A percentile compares a stretch with the other conserved stretches of the same genome.
phyloP scores from a whole-genome alignment of 768 basidiomycete species.

The Lentinula raphanica region DNA sequence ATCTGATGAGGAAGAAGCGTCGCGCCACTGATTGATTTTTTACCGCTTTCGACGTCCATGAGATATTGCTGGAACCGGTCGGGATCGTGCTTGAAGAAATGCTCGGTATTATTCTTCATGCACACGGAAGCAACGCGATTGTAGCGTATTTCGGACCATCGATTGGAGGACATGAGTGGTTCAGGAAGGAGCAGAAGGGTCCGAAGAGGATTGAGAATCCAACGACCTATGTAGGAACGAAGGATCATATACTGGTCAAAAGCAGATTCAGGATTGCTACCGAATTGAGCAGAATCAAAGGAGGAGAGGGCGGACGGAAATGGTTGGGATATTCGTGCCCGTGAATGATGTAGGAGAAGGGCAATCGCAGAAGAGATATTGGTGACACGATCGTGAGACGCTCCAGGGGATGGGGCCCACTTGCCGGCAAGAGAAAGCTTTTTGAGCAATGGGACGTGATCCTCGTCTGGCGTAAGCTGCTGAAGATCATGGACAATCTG shows the following conservation, averaged over 20 bases:
- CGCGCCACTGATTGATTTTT: slow-evolving; percentile 56
- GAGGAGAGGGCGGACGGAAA: slow-evolving; percentile 30
- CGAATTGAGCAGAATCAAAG: slow-evolving; percentile 7
- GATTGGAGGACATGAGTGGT: slow-evolving; percentile 54
- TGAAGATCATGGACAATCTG: slow-evolving; percentile 30
- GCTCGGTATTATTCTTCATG: slow-evolving; percentile 53
- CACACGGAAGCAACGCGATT: slow-evolving; percentile 53
- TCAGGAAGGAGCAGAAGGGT: slow-evolving; percentile 43
- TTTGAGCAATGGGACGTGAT: slow-evolving; percentile 27
- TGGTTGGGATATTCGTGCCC: slow-evolving; percentile 17
- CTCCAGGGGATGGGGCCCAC: slow-evolving; percentile 62
- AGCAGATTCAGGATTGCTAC: slow-evolving; percentile 26
- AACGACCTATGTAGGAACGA: slow-evolving; percentile 54
- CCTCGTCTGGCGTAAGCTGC: slow-evolving; percentile 25
- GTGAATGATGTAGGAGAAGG: slow-evolving; percentile 41
- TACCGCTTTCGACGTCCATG: slow-evolving; percentile 48
- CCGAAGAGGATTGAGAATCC: slow-evolving; percentile 56
- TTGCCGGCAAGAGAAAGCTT: slow-evolving; percentile 57
- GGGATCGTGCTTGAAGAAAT: slow-evolving; percentile 55
- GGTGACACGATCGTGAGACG: slow-evolving; percentile 57
- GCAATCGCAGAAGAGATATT: slow-evolving; percentile 63
- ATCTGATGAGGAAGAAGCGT: slow-evolving; percentile 64
- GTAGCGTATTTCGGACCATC: slow-evolving; percentile 56
- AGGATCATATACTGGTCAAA: slow-evolving; percentile 23
- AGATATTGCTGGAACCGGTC: slow-evolving; percentile 57